Evolutionary conservation across 345 rosid genomes (phyloP).

Genomic region (Ricinus communis): DNA sequence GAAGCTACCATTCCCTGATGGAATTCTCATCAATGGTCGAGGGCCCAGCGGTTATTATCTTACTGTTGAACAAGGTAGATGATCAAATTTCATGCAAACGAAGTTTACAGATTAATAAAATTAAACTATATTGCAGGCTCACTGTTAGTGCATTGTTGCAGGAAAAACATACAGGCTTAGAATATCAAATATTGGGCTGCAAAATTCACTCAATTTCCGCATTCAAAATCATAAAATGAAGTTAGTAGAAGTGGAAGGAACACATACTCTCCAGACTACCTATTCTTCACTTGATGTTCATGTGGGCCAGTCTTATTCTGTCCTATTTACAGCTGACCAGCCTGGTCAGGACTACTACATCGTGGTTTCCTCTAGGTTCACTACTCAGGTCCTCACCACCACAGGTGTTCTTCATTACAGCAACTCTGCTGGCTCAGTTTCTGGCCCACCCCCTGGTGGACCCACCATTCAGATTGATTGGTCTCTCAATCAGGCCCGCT

Average conservation of each 20-base stretch:
- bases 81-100: neutral
- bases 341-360: conserved; percentile 74
- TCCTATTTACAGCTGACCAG: conserved; percentile 81
- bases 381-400: conserved; percentile 63
- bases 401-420: conserved; percentile 84
- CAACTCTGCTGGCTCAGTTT: conserved; percentile 62
- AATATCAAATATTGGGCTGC: conserved; percentile 78
- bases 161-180: conserved; percentile 87
- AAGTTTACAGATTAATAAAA: neutral
- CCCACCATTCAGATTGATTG: conserved; percentile 60
- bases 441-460: conserved; percentile 78
- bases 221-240: conserved; percentile 86
- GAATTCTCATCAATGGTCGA: conserved; percentile 88
- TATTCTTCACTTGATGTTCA: conserved; percentile 76
- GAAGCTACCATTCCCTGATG: conserved; percentile 72
- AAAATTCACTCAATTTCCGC: conserved; percentile 71
- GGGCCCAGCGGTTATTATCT: conserved; percentile 60
- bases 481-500: conserved; percentile 80
- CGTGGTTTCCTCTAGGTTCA: conserved; percentile 73
- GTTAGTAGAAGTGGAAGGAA: conserved; percentile 89
- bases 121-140: neutral
- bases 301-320: conserved; percentile 86
- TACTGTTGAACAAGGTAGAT: conserved; percentile 74
- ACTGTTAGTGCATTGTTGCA: conserved; percentile 23
- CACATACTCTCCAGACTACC: conserved; percentile 75